phyloP scores from a whole-genome alignment of 305 asterid species.

The Lippia alba region DNA sequence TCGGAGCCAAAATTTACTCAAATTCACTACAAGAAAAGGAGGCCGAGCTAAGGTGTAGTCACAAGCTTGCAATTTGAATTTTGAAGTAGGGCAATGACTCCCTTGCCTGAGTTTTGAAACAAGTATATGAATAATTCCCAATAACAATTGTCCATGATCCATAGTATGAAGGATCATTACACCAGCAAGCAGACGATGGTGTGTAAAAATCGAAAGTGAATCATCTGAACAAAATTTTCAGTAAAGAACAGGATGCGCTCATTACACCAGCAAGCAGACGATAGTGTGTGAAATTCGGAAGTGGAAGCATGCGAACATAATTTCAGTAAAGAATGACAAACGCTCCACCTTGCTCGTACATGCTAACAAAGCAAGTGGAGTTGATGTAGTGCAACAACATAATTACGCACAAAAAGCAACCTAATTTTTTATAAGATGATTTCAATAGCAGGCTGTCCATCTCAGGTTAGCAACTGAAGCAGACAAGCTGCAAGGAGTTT shows the following conservation, averaged over 20 bases:
- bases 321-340: background rate
- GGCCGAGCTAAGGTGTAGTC: too few species aligned
- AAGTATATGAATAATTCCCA: too few species aligned
- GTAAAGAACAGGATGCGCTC: background rate
- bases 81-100: too few species aligned
- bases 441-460: constrained; percentile 23
- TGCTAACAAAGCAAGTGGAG: background rate
- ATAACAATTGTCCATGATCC: background rate
- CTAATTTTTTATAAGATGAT: constrained; percentile 1
- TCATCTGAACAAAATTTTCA: background rate
- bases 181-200: background rate
- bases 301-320: background rate
- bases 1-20: background rate
- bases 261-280: background rate
- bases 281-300: background rate
- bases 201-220: background rate
- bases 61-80: too few species aligned
- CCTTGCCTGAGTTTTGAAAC: too few species aligned
- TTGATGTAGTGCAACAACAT: constrained; percentile 14
- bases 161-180: background rate
- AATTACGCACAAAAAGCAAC: constrained; percentile 11
- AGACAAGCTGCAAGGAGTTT: constrained; percentile 20
- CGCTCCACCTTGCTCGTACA: constrained; percentile 3
- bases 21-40: too few species aligned
- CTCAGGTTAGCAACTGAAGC: constrained; percentile 37